Percentiles rank a stretch among this genome's conserved stretches.
Conservation (phyloP, 805 yeast species). For the Soucietia sequanensis region DNA sequence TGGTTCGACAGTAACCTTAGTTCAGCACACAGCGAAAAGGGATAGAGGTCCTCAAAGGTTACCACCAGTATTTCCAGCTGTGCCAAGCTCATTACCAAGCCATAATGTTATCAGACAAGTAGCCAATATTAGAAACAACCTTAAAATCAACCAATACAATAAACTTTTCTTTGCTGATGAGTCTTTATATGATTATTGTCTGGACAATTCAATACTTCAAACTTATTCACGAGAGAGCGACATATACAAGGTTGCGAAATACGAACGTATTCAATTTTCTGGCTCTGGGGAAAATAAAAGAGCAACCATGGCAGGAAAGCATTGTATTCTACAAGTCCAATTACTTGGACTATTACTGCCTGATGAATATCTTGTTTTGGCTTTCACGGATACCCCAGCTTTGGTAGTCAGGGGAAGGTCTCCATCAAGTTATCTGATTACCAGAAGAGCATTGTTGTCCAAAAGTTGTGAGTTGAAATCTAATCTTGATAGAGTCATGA, state of each 20-base stretch:
- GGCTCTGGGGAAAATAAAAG: constrained; percentile 49
- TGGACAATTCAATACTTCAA: constrained; percentile 22
- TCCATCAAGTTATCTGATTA: constrained; percentile 52
- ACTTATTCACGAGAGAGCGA: constrained; percentile 47
- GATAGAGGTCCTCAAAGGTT: constrained; percentile 67
- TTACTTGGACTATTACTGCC: constrained; percentile 45
- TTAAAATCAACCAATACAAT: constrained; percentile 53
- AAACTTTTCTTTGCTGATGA: constrained; percentile 45
- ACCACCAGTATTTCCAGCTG: constrained; percentile 55
- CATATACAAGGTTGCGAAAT: constrained; percentile 58
- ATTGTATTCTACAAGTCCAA: constrained; percentile 52
- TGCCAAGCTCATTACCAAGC: constrained; percentile 58
- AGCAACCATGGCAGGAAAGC: constrained; percentile 43
- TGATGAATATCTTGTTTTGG: constrained; percentile 31
- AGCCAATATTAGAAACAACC: constrained; percentile 58
- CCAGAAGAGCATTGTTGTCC: no score
- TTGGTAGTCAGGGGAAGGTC: constrained; percentile 64
- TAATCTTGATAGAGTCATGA: no score
- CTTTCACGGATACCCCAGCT: constrained; percentile 56
- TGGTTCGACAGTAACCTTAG: constrained; percentile 42
- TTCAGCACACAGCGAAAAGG: constrained; percentile 74
- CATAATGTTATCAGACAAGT: constrained; percentile 56
- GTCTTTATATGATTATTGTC: background rate
- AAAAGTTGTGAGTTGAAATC: no score
- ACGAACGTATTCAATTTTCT: constrained; percentile 68